These are phyloP conservation scores for Neofusicoccum kwambonambiense DNA, from an alignment of 2,329 filamentous ascomycete genomes.

Conservation along the genomic window DNA sequence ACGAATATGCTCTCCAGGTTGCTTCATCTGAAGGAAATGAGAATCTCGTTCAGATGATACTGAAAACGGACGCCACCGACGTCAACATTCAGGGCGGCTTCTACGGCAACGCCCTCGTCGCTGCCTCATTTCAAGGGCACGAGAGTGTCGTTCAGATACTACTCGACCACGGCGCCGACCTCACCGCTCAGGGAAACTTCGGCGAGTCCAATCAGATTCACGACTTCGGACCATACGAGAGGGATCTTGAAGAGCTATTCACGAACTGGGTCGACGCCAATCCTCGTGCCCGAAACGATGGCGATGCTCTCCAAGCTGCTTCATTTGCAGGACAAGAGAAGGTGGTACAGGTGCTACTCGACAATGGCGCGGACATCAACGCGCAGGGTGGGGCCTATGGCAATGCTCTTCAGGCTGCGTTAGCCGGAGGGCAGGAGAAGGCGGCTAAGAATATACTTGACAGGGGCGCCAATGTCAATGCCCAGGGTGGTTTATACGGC, in stretches of 20 bases:
- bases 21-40: conserved; percentile 15
- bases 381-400: conserved; percentile 17
- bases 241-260: too few relatives aligned
- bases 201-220: too few relatives aligned
- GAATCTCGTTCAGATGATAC: too few relatives aligned
- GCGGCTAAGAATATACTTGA: conserved; percentile 26
- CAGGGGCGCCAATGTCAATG: conserved; percentile 25
- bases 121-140: neutral
- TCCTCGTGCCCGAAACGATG: neutral
- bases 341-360: neutral
- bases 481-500: conserved; percentile 23
- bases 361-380: conserved; percentile 23
- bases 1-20: conserved; percentile 1
- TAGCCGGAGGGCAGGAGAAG: conserved; percentile 18
- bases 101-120: conserved; percentile 22
- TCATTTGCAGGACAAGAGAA: conserved; percentile 14
- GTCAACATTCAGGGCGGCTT: conserved; percentile 21
- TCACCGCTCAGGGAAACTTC: too few relatives aligned
- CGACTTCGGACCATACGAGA: too few relatives aligned
- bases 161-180: too few relatives aligned
- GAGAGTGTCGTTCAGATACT: too few relatives aligned
- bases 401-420: conserved; percentile 25
- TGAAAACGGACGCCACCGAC: conserved; percentile 20
- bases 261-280: too few relatives aligned
- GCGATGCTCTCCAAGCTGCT: conserved; percentile 5